These are phyloP conservation scores for Penicillium silybi DNA, from an alignment of 495 filamentous ascomycete genomes.

Conservation along the genomic window DNA sequence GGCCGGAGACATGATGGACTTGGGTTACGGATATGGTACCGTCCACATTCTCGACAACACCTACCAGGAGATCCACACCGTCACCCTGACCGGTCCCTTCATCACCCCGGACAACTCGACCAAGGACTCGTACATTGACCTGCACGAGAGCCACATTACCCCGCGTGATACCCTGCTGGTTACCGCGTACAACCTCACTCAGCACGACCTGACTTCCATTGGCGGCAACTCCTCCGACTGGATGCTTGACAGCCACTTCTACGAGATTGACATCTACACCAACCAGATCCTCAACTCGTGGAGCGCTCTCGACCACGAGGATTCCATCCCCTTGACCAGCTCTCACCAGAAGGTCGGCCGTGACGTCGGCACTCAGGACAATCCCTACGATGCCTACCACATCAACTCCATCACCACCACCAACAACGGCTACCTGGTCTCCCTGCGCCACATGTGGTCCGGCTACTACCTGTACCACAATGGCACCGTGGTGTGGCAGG, in stretches of 20 bases:
- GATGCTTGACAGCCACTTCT: constrained; percentile 45
- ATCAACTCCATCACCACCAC: constrained; percentile 37
- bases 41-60: constrained; percentile 38
- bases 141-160: constrained; percentile 49
- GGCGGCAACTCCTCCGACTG: constrained; percentile 37
- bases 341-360: constrained; percentile 18
- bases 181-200: constrained; percentile 51
- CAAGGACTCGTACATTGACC: constrained; percentile 34
- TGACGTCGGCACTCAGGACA: constrained; percentile 16
- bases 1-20: constrained; percentile 31
- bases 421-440: constrained; percentile 38
- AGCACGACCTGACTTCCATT: constrained; percentile 41
- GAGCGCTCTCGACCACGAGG: constrained; percentile 30
- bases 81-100: constrained; percentile 25
- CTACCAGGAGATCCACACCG: constrained; percentile 37
- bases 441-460: constrained; percentile 32
- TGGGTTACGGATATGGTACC: constrained; percentile 31
- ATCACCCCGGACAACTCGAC: constrained; percentile 24
- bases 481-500: constrained; percentile 38
- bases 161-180: constrained; percentile 48
- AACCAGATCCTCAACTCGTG: constrained; percentile 30
- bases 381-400: constrained; percentile 38
- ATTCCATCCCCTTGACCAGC: constrained; percentile 19
- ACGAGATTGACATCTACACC: constrained; percentile 38
- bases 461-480: constrained; percentile 33